phyloP scores from a whole-genome alignment of 805 yeast species.

The Pichia membranifaciens region DNA sequence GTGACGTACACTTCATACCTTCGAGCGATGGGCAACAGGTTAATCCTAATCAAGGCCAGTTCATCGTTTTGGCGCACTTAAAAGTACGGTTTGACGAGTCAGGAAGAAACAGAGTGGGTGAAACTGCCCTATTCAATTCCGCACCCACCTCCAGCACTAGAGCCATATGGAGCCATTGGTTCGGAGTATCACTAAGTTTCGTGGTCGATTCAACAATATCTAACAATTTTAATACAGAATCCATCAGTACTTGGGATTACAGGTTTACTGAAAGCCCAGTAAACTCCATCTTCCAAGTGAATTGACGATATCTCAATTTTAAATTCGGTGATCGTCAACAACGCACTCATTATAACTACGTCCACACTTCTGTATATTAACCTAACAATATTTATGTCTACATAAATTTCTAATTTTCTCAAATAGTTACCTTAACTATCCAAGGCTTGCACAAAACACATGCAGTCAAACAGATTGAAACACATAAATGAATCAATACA shows the following conservation, averaged over 20 bases:
- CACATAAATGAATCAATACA: slow-evolving; percentile 14
- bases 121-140: slow-evolving; percentile 45
- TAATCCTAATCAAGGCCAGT: slow-evolving; percentile 15
- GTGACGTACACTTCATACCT: slow-evolving; percentile 60
- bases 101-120: slow-evolving; percentile 62
- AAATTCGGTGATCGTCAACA: too few species aligned
- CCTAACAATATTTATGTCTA: too few species aligned
- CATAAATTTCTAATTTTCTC: neutral
- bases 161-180: slow-evolving; percentile 63
- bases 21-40: neutral
- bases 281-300: slow-evolving; percentile 32
- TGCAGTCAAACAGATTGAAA: slow-evolving; percentile 8
- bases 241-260: slow-evolving; percentile 58
- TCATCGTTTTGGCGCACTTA: slow-evolving; percentile 40
- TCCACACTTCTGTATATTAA: slow-evolving; percentile 1
- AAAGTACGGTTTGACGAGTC: slow-evolving; percentile 74
- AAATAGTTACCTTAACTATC: slow-evolving; percentile 6
- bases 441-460: slow-evolving; percentile 10
- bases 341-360: too few species aligned
- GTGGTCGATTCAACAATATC: slow-evolving; percentile 50
- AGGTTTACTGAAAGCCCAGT: slow-evolving; percentile 60
- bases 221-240: slow-evolving; percentile 35
- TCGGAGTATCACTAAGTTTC: slow-evolving; percentile 56
- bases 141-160: slow-evolving; percentile 30
- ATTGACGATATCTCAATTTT: too few species aligned